phyloP scores from a whole-genome alignment of 208 protist genomes.

The Spongospora subterranea region DNA sequence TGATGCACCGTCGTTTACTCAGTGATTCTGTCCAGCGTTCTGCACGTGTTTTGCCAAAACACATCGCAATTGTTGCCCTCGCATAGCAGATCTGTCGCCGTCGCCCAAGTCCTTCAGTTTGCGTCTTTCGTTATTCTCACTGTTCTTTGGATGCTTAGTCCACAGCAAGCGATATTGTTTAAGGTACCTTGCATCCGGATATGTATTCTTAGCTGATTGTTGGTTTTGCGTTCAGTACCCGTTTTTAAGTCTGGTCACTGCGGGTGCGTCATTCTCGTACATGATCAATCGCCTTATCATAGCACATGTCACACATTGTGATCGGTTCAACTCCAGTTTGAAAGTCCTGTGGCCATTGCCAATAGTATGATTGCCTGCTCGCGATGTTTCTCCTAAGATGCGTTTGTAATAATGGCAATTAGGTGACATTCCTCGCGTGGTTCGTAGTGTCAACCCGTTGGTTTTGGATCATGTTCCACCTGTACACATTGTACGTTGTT shows the following conservation, averaged over 20 bases:
- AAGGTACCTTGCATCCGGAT: not conserved
- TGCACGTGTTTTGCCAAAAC: not conserved
- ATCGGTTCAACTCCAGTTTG: not conserved
- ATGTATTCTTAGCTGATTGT: not conserved
- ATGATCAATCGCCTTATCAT: constrained; percentile 36
- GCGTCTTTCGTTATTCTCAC: not conserved
- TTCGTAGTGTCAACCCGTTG: not conserved
- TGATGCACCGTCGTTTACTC: too few species aligned
- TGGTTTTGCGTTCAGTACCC: not conserved
- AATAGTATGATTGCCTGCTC: not conserved
- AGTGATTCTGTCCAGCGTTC: too few species aligned
- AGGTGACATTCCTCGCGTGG: not conserved
- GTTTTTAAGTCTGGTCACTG: not conserved
- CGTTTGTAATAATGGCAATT: not conserved
- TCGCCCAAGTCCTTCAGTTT: constrained; percentile 40
- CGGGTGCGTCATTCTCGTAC: constrained; percentile 25
- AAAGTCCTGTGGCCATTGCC: not conserved
- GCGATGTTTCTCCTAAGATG: not conserved
- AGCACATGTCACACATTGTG: not conserved
- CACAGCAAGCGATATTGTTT: not conserved
- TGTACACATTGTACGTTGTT: not conserved
- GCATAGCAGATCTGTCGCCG: not conserved
- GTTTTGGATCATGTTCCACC: not conserved
- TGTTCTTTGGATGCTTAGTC: constrained; percentile 19
- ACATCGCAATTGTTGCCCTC: not conserved